These are phyloP conservation scores for Zea luxurians DNA, from an alignment of 176 grass and related monocot species.

Conservation along the genomic window DNA sequence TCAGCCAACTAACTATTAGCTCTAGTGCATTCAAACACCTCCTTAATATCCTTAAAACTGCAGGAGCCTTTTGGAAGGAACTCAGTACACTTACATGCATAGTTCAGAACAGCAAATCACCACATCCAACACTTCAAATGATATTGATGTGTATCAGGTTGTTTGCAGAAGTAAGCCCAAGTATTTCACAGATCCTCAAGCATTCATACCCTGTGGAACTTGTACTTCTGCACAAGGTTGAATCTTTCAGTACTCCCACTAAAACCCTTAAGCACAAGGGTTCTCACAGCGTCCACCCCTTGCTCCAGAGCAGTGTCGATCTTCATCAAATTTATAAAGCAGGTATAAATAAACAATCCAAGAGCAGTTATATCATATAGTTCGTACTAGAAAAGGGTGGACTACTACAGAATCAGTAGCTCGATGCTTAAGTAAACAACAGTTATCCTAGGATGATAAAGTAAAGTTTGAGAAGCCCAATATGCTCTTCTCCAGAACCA, in stretches of 20 bases:
- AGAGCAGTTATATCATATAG: conserved; percentile 32
- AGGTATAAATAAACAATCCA: conserved; percentile 34
- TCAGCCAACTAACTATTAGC: too few species aligned
- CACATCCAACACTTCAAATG: background rate
- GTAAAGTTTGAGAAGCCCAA: conserved; percentile 34
- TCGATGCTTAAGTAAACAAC: background rate
- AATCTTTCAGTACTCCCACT: conserved; percentile 81
- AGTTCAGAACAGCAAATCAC: conserved; percentile 25
- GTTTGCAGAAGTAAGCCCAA: conserved; percentile 36
- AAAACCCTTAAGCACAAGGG: conserved; percentile 83
- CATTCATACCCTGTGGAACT: conserved; percentile 74
- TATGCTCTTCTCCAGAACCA: too few species aligned
- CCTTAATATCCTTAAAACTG: conserved; percentile 27
- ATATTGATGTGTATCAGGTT: conserved; percentile 15
- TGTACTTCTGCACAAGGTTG: conserved; percentile 97
- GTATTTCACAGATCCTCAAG: conserved; percentile 36
- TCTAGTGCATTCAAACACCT: too few species aligned
- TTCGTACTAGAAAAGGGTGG: conserved; percentile 32
- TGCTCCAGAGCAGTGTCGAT: conserved; percentile 83
- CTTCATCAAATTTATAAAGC: conserved; percentile 54
- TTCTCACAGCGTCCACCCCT: conserved; percentile 86
- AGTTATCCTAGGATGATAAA: conserved; percentile 26
- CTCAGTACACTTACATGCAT: conserved; percentile 20
- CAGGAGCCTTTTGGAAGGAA: conserved; percentile 24
- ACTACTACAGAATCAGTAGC: conserved; percentile 7